phyloP scores from a whole-genome alignment of 176 grass and related monocot species.

The Juncus effusus region DNA sequence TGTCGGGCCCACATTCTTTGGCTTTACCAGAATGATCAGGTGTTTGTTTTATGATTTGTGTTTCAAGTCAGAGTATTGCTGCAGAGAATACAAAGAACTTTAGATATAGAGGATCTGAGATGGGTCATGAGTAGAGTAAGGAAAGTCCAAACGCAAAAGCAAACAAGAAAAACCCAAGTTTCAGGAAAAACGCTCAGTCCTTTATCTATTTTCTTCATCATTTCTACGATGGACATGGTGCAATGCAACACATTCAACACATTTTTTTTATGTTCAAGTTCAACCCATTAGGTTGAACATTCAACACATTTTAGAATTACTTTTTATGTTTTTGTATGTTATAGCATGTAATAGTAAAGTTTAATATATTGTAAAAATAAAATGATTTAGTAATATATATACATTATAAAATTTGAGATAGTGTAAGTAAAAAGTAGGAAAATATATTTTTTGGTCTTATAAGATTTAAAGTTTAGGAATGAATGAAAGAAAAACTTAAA shows the following conservation, averaged over 20 bases:
- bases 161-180: slow-evolving; percentile 10
- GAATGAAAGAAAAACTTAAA: not conserved
- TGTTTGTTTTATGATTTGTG: no score
- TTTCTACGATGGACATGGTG: not conserved
- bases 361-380: not conserved
- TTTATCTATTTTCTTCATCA: not conserved
- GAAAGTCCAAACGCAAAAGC: not conserved
- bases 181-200: not conserved
- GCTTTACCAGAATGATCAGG: not conserved
- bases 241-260: not conserved
- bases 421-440: no score
- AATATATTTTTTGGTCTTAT: no score
- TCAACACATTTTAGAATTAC: not conserved
- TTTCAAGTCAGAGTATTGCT: no score
- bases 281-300: not conserved
- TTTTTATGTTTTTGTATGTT: no score
- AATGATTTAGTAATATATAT: no score
- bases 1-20: not conserved
- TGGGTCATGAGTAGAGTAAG: not conserved
- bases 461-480: not conserved
- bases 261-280: not conserved
- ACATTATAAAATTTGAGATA: no score
- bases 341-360: not conserved
- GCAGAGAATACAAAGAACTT: no score
- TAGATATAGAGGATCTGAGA: no score